Evolutionary conservation across 169 alveolate genomes (phyloP).

Genomic region (Theileria annulata): DNA sequence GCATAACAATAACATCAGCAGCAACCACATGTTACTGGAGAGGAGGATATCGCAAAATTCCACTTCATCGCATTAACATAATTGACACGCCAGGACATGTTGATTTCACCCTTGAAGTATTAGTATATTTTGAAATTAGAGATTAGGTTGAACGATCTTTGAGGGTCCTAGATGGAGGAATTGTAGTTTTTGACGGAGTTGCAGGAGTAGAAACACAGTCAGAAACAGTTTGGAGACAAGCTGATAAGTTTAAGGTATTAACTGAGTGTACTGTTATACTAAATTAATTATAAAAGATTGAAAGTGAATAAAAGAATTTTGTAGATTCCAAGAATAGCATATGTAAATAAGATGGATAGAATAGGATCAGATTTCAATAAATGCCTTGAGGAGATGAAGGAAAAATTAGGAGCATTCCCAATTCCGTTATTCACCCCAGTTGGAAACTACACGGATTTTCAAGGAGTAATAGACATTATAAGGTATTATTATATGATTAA

Average conservation of each 20-base stretch:
- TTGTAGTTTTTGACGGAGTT: constrained; percentile 94
- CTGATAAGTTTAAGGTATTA: constrained; percentile 77
- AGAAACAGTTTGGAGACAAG: constrained; percentile 93
- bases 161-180: constrained; percentile 95
- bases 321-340: constrained; percentile 88
- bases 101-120: constrained; percentile 92
- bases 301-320: background rate
- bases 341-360: constrained; percentile 93
- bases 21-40: constrained; percentile 94
- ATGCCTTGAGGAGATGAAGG: constrained; percentile 83
- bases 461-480: constrained; percentile 87
- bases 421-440: constrained; percentile 89
- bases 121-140: background rate
- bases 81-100: constrained; percentile 98
- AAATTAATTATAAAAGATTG: constrained; percentile 61
- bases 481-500: constrained; percentile 40
- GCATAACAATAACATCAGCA: constrained; percentile 96
- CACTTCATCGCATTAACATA: constrained; percentile 86
- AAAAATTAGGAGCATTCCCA: constrained; percentile 84
- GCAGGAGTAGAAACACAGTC: constrained; percentile 95
- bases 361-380: constrained; percentile 86
- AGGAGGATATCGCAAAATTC: constrained; percentile 75
- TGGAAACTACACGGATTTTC: constrained; percentile 81
- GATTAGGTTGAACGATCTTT: constrained; percentile 87
- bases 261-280: constrained; percentile 65